A percentile compares a stretch with the other conserved stretches of the same genome.
Evolutionary conservation across 2,329 filamentous ascomycete genomes (phyloP).

Genomic region (Pseudogymnoascus destructans): DNA sequence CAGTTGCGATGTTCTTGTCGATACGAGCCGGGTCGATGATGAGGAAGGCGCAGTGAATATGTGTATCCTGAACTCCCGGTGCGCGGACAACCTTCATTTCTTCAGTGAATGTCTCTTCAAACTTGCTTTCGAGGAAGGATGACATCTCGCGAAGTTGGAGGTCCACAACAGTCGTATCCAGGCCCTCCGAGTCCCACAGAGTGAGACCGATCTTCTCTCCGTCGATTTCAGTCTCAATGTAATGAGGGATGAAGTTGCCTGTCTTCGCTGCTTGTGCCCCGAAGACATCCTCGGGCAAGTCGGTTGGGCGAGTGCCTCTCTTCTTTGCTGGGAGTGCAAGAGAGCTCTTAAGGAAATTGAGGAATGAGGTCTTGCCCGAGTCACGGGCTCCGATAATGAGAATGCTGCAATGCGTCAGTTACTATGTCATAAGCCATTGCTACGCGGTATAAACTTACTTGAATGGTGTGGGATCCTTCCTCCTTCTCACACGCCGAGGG

Average conservation of each 20-base stretch:
- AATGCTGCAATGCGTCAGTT: slow-evolving; percentile 42
- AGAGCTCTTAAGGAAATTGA: slow-evolving; percentile 84
- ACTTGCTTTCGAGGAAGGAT: slow-evolving; percentile 90
- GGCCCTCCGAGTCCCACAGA: slow-evolving; percentile 88
- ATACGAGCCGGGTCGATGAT: slow-evolving; percentile 78
- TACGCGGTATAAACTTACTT: slow-evolving; percentile 54
- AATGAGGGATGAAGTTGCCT: slow-evolving; percentile 73
- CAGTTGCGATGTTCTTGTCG: slow-evolving; percentile 64
- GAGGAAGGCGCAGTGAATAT: slow-evolving; percentile 92
- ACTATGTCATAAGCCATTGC: slow-evolving; percentile 14
- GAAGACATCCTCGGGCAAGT: slow-evolving; percentile 40
- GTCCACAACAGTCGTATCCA: slow-evolving; percentile 92
- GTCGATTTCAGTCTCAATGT: slow-evolving; percentile 89
- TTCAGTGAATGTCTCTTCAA: slow-evolving; percentile 92
- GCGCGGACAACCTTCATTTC: slow-evolving; percentile 96
- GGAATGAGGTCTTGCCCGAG: slow-evolving; percentile 90
- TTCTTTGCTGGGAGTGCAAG: slow-evolving; percentile 75
- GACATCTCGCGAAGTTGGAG: slow-evolving; percentile 86
- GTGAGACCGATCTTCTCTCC: slow-evolving; percentile 84
- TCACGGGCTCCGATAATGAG: slow-evolving; percentile 78
- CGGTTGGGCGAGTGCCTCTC: slow-evolving; percentile 32
- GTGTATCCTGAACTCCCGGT: slow-evolving; percentile 85
- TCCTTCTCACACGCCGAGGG: slow-evolving; percentile 77
- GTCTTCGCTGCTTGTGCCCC: slow-evolving; percentile 25
- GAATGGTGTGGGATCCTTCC: slow-evolving; percentile 95